These are phyloP conservation scores for Umbelopsis isabellina DNA, from an alignment of 192 early-diverging fungal genomes.

Conservation along the genomic window DNA sequence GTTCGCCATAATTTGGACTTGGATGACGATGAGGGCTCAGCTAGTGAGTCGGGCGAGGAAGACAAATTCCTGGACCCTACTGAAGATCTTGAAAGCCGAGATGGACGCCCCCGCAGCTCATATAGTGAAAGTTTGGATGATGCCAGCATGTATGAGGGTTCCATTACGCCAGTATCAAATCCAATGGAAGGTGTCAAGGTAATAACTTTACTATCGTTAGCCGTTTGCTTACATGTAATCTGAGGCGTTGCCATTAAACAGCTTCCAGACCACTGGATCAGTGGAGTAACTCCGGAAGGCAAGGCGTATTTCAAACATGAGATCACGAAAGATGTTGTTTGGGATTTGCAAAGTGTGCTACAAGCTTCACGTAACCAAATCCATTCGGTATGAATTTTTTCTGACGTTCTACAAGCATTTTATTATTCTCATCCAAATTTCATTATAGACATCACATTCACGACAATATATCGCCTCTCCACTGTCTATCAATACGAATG, in stretches of 20 bases:
- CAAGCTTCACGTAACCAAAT: neutral
- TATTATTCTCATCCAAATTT: neutral
- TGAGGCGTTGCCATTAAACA: slow-evolving; percentile 26
- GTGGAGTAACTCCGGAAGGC: slow-evolving; percentile 54
- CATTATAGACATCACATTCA: neutral
- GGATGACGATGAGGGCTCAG: slow-evolving; percentile 17
- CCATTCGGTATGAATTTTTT: neutral
- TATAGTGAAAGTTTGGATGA: slow-evolving; percentile 18
- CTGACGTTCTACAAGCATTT: neutral
- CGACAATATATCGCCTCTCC: neutral
- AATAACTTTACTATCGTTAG: neutral
- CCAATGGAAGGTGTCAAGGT: neutral
- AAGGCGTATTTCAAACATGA: slow-evolving; percentile 60
- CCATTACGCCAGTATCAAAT: neutral
- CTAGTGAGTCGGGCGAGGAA: slow-evolving; percentile 15
- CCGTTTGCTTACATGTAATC: neutral
- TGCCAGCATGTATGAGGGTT: neutral
- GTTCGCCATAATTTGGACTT: slow-evolving; percentile 37
- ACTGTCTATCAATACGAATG: neutral
- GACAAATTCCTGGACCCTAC: slow-evolving; percentile 6
- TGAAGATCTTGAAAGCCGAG: neutral
- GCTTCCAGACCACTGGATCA: slow-evolving; percentile 55
- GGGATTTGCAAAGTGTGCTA: slow-evolving; percentile 48
- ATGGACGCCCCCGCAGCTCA: slow-evolving; percentile 6
- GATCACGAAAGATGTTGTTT: slow-evolving; percentile 60